phyloP scores from a whole-genome alignment of 1,284 basidiomycete species.

The Malassezia sympodialis region DNA sequence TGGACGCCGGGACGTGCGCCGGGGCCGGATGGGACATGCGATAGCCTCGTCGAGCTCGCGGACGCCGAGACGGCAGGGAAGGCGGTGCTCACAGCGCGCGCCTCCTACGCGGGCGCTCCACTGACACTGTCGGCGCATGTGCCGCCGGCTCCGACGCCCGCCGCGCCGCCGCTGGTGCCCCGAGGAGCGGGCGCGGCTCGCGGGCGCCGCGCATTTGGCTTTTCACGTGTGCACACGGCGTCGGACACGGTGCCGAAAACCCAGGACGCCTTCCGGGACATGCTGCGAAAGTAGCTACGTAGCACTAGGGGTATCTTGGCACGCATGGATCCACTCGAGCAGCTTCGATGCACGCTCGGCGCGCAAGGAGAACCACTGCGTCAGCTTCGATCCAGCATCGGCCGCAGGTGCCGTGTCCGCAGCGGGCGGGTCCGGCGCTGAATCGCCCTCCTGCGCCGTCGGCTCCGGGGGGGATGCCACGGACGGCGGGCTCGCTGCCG shows the following conservation, averaged over 20 bases:
- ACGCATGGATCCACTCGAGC: slow-evolving; percentile 10
- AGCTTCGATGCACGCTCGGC: background rate
- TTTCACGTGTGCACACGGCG: slow-evolving; percentile 8
- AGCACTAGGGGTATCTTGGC: background rate
- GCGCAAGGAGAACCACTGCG: slow-evolving; percentile 4
- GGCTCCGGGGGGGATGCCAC: no score
- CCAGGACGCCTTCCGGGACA: slow-evolving; percentile 28
- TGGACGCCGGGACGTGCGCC: slow-evolving; percentile 22
- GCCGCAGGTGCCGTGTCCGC: background rate
- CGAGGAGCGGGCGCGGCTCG: slow-evolving; percentile 17
- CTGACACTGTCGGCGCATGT: background rate
- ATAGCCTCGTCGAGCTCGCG: slow-evolving; percentile 27
- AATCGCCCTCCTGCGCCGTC: background rate
- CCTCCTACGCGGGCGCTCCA: slow-evolving; percentile 5
- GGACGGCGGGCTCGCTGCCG: background rate
- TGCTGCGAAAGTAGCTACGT: slow-evolving; percentile 16
- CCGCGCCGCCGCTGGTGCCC: background rate
- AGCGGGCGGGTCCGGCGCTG: background rate
- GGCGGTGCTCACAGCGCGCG: slow-evolving; percentile 17
- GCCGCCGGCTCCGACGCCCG: background rate
- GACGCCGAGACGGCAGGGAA: slow-evolving; percentile 25
- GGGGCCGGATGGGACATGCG: slow-evolving; percentile 15
- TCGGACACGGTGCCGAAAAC: slow-evolving; percentile 14
- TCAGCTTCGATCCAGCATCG: background rate
- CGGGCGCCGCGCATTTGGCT: slow-evolving; percentile 17